Conservation (phyloP, 1,284 basidiomycete genomes). For the Rhodotorula mucilaginosa region DNA sequence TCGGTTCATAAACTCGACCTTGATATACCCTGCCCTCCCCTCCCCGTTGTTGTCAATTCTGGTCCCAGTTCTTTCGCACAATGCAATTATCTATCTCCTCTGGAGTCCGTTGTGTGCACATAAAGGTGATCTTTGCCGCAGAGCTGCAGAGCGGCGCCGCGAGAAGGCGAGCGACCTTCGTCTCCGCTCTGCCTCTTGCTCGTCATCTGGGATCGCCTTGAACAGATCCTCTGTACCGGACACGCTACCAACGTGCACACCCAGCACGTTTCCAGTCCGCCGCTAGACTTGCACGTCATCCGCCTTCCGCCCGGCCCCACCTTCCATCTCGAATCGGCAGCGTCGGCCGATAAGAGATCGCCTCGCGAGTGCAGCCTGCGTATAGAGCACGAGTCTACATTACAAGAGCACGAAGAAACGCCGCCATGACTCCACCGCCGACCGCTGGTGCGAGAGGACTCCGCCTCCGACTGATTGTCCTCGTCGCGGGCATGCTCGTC, state of each 20-base stretch:
- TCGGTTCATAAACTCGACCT: no score
- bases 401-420: neutral
- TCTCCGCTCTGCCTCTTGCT: neutral
- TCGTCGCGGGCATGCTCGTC: slow-evolving; percentile 37
- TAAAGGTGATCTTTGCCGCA: no score
- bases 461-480: slow-evolving; percentile 9
- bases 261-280: neutral
- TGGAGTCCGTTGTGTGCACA: no score
- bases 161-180: no score
- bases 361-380: neutral
- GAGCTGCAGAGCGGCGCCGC: no score
- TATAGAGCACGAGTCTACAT: neutral
- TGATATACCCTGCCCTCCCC: no score
- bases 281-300: neutral
- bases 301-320: neutral
- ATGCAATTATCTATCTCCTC: no score
- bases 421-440: neutral
- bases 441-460: slow-evolving; percentile 6
- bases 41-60: no score
- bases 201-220: neutral
- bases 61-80: no score
- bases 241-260: no score
- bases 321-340: neutral
- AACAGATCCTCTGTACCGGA: no score
- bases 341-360: neutral